phyloP scores from a whole-genome alignment of 208 protist species.

The Crithidia mellificae region DNA sequence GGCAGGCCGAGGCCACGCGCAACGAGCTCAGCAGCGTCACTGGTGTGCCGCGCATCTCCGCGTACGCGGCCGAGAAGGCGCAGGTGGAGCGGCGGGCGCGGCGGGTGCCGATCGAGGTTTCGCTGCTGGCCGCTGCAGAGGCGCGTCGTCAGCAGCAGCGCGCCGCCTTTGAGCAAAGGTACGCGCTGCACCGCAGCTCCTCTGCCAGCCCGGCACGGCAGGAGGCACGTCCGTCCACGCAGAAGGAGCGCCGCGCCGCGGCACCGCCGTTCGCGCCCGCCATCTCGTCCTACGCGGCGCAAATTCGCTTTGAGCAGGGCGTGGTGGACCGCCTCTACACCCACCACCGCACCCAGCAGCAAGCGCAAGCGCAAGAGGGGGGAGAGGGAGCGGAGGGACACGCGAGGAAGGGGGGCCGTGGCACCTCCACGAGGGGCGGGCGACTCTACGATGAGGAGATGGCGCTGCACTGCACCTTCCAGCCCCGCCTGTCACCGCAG shows the following conservation, averaged over 20 bases:
- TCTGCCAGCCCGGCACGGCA: no score
- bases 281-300: conserved; percentile 55
- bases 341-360: conserved; percentile 5
- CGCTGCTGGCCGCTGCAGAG: conserved; percentile 53
- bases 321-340: conserved; percentile 71
- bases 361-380: background rate
- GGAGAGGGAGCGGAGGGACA: background rate
- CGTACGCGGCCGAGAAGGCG: conserved; percentile 51
- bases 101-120: conserved; percentile 53
- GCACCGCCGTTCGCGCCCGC: conserved; percentile 29
- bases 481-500: conserved; percentile 40
- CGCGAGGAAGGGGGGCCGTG: no score
- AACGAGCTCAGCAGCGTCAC: conserved; percentile 40
- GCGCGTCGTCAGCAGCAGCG: conserved; percentile 58
- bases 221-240: no score
- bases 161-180: conserved; percentile 40
- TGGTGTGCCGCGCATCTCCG: conserved; percentile 51
- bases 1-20: conserved; percentile 36
- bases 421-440: background rate
- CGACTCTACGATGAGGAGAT: conserved; percentile 39
- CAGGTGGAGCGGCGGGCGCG: conserved; percentile 20
- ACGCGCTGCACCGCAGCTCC: background rate
- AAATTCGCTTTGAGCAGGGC: conserved; percentile 36
- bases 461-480: conserved; percentile 58
- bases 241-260: no score